Percentiles rank a stretch among this genome's conserved stretches.
These are phyloP conservation scores for Rossbeevera mucosa DNA, from an alignment of 768 basidiomycete genomes.

Conservation along the genomic window DNA sequence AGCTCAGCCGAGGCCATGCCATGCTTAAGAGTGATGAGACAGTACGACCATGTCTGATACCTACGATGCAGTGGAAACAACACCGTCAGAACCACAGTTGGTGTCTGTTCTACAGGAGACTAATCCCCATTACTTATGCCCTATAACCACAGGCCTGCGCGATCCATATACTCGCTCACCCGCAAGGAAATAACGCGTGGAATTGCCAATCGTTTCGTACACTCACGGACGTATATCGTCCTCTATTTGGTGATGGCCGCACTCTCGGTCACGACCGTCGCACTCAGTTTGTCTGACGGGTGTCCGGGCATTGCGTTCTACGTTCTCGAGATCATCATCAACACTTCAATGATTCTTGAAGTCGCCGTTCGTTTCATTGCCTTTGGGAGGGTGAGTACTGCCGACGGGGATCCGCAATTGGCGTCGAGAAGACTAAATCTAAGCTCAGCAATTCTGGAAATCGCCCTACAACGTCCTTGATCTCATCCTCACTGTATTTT, in stretches of 20 bases:
- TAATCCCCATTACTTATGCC: slow-evolving; percentile 12
- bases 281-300: slow-evolving; percentile 74
- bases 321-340: slow-evolving; percentile 83
- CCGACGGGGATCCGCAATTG: neutral
- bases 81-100: slow-evolving; percentile 27
- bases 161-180: slow-evolving; percentile 82
- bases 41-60: slow-evolving; percentile 34
- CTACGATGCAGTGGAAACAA: slow-evolving; percentile 33
- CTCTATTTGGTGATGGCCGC: slow-evolving; percentile 88
- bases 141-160: slow-evolving; percentile 50
- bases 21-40: slow-evolving; percentile 7
- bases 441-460: slow-evolving; percentile 83
- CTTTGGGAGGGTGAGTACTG: slow-evolving; percentile 74
- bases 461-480: slow-evolving; percentile 75
- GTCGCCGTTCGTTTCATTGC: slow-evolving; percentile 90
- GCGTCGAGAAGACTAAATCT: slow-evolving; percentile 2
- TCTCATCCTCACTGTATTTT: slow-evolving; percentile 83
- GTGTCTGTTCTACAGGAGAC: slow-evolving; percentile 15
- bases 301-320: slow-evolving; percentile 90
- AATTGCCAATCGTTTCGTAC: slow-evolving; percentile 86
- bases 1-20: neutral
- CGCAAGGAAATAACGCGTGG: slow-evolving; percentile 79
- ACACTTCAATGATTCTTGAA: slow-evolving; percentile 89
- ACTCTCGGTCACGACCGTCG: slow-evolving; percentile 80
- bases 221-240: slow-evolving; percentile 81